Percentiles rank a stretch among this genome's conserved stretches.
These are phyloP conservation scores for Neolentinus lepideus DNA, from an alignment of 1,284 basidiomycete species.

Conservation along the genomic window DNA sequence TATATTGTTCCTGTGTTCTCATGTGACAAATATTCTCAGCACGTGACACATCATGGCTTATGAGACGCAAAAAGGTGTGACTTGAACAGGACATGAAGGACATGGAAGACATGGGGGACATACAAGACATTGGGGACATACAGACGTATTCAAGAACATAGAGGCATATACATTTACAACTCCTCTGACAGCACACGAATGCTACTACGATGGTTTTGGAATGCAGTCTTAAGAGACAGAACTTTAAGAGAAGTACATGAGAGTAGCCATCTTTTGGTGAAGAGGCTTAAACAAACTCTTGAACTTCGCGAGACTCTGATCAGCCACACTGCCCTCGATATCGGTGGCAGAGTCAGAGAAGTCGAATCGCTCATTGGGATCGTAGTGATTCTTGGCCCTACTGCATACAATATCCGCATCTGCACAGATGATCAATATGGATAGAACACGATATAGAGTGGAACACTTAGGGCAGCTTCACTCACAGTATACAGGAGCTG, in stretches of 20 bases:
- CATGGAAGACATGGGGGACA: no score
- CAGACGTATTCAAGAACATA: no score
- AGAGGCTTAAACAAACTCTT: conserved; percentile 48
- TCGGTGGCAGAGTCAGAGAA: conserved; percentile 45
- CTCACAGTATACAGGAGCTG: conserved; percentile 79
- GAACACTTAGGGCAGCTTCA: background rate
- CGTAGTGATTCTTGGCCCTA: conserved; percentile 74
- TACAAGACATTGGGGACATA: no score
- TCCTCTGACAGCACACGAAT: no score
- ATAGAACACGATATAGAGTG: no score
- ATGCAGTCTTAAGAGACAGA: background rate
- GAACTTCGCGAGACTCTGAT: conserved; percentile 44
- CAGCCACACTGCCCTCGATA: conserved; percentile 30
- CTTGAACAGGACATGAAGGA: no score
- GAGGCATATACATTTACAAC: no score
- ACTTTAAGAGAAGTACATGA: conserved; percentile 63
- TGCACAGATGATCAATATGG: conserved; percentile 20
- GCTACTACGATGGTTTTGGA: background rate
- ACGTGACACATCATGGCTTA: background rate
- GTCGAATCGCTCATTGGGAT: conserved; percentile 47
- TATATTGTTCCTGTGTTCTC: background rate
- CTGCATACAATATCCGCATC: conserved; percentile 83
- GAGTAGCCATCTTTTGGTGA: conserved; percentile 35
- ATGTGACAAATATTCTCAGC: background rate
- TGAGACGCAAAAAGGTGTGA: no score